Evolutionary conservation across 768 basidiomycete genomes (phyloP).

Genomic region (Psilocybe tampanensis): DNA sequence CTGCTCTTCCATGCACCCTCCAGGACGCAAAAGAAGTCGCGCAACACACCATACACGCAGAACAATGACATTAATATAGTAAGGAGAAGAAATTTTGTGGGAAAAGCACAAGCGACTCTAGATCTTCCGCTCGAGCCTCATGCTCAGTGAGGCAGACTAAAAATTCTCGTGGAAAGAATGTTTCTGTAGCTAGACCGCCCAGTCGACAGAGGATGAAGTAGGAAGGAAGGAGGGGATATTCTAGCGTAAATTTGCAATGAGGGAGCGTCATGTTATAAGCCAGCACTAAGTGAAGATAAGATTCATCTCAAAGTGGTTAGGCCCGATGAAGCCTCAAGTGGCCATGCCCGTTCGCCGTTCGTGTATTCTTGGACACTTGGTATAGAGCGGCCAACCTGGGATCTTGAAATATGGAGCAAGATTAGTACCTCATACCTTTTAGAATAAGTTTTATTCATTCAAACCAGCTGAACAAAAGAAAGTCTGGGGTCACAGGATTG

Average conservation of each 20-base stretch:
- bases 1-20: too few species aligned
- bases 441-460: too few species aligned
- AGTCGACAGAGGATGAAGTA: conserved; percentile 5
- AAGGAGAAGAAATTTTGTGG: neutral
- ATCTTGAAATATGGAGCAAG: too few species aligned
- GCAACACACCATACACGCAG: too few species aligned
- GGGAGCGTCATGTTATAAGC: neutral
- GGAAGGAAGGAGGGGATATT: conserved; percentile 3
- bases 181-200: neutral
- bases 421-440: too few species aligned
- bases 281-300: neutral
- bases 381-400: too few species aligned
- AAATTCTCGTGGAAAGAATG: neutral
- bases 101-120: neutral
- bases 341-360: too few species aligned
- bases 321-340: neutral
- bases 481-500: too few species aligned
- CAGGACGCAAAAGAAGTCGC: neutral
- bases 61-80: neutral
- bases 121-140: neutral
- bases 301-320: neutral
- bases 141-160: neutral
- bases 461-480: too few species aligned
- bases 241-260: neutral
- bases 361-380: too few species aligned